Conservation (phyloP, 2,329 filamentous ascomycete genomes). For the Fusarium sublunatum region DNA sequence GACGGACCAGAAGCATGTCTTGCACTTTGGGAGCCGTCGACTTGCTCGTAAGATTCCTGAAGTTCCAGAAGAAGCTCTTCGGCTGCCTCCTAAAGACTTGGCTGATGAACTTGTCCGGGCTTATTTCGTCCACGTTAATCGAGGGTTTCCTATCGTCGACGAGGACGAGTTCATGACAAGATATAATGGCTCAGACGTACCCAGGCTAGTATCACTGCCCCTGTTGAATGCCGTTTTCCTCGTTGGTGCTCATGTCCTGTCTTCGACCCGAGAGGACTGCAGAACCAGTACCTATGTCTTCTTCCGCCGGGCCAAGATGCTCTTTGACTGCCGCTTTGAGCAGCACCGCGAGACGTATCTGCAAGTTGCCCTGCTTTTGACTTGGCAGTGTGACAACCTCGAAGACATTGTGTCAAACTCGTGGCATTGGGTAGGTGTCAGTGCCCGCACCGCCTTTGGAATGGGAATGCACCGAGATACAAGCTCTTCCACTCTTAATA, state of each 20-base stretch:
- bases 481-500: constrained; percentile 44
- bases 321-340: constrained; percentile 65
- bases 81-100: constrained; percentile 59
- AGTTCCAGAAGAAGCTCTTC: constrained; percentile 59
- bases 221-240: constrained; percentile 63
- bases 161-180: constrained; percentile 63
- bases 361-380: constrained; percentile 65
- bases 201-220: constrained; percentile 58
- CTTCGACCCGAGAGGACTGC: constrained; percentile 54
- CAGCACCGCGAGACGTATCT: constrained; percentile 64
- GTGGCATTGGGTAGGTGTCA: constrained; percentile 64
- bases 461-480: constrained; percentile 63
- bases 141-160: constrained; percentile 63
- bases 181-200: constrained; percentile 59
- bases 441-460: constrained; percentile 62
- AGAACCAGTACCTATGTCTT: constrained; percentile 57
- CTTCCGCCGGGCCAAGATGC: constrained; percentile 63
- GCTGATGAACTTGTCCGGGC: constrained; percentile 62
- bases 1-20: constrained; percentile 42
- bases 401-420: constrained; percentile 66
- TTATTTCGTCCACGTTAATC: constrained; percentile 63
- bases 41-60: constrained; percentile 54
- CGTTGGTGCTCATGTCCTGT: constrained; percentile 62
- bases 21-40: constrained; percentile 52
- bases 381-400: constrained; percentile 66